Base-by-base conservation (phyloP, 2,329 filamentous ascomycete genomes). In the Tolypocladium inflatum region DNA sequence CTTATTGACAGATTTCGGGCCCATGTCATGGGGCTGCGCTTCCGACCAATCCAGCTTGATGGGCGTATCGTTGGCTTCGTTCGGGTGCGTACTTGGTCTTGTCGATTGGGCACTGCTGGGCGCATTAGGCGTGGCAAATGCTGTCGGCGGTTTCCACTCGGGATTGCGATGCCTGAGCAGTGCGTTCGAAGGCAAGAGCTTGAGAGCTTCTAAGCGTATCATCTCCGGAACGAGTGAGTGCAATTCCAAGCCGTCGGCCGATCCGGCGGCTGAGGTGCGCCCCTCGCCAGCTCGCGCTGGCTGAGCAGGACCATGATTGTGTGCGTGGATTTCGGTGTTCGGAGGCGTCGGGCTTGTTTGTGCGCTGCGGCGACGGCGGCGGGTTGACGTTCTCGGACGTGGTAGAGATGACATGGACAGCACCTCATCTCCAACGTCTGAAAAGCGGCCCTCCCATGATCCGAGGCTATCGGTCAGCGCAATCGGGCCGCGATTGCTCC, bases 401-500 rank as follows among this genome's bases (percentile, higher is more conserved):
- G 62, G 56, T 17, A 59, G 60, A 33, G 57, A 59, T 21, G 57
- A 62, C 51, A 51, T 52, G 26, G 63, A 53, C n/a, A 67, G 51
- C 51, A 68, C 63, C 57, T 68, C 64, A n/a, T 63, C 64, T 17
- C 66, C 62, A 23, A 69, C 61, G 26, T 62, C 61, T 23, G 59
- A 53, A 11, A 63, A 56, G 15, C 60, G 60, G 19, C 55, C 57
- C 30, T 65, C 62, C 58, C 64, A 63, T 9, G 53, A 23, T n/a
- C 50, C 38, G 37, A 65, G 63, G 54, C 63, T 63, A 56, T 70
- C 65, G n/a, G 60, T 63, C 54, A 70, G 59, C 35, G 66, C 64
- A 38, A 65, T 62, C 7, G 71, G 65, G 21, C 66, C 67, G 33
- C 67, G 68, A 35, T 67, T 67, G 35, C 62, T 68, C 60, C 70